A percentile compares a stretch with the other conserved stretches of the same genome.
Conservation (phyloP, 106 monocot species). For the Dendrobium chrysotoxum region DNA sequence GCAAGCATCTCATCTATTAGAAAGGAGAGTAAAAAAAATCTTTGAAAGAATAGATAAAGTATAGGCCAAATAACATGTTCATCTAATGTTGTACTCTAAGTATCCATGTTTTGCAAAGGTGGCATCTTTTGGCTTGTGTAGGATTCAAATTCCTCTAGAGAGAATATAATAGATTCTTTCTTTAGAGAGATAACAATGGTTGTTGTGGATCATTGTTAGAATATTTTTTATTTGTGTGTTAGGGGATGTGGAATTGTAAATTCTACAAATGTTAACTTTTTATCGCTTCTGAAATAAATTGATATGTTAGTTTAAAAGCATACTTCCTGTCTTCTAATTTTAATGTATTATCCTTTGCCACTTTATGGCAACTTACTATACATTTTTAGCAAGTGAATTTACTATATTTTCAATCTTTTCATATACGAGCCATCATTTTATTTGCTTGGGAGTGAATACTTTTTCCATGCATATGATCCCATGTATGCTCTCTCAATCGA, state of each 20-base stretch:
- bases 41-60: too few relatives aligned
- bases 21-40: too few relatives aligned
- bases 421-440: constrained; percentile 71
- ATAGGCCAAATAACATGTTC: too few relatives aligned
- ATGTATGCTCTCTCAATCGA: constrained; percentile 95
- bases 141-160: too few relatives aligned
- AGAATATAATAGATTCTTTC: too few relatives aligned
- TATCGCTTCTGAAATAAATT: neutral
- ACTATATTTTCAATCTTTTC: neutral
- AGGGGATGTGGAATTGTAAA: neutral
- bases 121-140: too few relatives aligned
- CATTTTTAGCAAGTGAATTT: neutral
- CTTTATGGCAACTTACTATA: neutral
- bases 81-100: too few relatives aligned
- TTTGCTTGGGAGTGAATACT: constrained; percentile 86
- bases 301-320: neutral
- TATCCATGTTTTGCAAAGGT: too few relatives aligned
- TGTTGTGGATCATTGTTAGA: too few relatives aligned
- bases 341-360: neutral
- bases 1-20: too few relatives aligned
- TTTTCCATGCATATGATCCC: constrained; percentile 95
- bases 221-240: too few relatives aligned
- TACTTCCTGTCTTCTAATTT: neutral
- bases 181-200: too few relatives aligned
- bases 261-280: neutral